Evolutionary conservation across 148 eudicot species (phyloP).

Genomic region (Arbutus unedo): DNA sequence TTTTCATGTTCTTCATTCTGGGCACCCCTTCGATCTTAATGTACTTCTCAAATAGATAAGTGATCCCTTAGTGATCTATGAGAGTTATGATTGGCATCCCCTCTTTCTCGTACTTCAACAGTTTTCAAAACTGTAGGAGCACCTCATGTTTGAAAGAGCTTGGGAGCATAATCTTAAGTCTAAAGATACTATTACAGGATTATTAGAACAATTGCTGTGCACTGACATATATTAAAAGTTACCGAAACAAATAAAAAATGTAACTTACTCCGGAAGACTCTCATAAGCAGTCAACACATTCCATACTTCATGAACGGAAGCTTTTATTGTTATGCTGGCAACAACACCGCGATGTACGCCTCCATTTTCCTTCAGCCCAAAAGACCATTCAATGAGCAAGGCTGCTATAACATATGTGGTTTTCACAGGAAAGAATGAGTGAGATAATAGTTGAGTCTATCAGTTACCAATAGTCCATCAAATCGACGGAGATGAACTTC

Average conservation of each 20-base stretch:
- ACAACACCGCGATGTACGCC: constrained; percentile 94
- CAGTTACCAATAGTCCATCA: constrained; percentile 87
- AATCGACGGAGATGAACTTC: constrained; percentile 98
- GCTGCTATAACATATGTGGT: constrained; percentile 15
- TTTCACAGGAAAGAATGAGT: constrained; percentile 14
- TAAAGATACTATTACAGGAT: not conserved
- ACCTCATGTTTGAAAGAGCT: not conserved
- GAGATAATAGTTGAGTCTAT: constrained; percentile 21
- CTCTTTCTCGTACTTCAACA: not conserved
- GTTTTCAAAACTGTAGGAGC: not conserved
- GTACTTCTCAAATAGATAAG: not conserved
- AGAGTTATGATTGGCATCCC: not conserved
- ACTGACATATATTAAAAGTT: not conserved
- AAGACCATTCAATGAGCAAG: constrained; percentile 28
- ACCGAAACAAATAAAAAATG: not conserved
- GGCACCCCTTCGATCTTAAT: not conserved
- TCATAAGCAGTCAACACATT: constrained; percentile 85
- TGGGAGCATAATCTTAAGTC: not conserved
- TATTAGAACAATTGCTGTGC: not conserved
- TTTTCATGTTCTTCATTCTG: not conserved
- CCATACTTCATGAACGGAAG: constrained; percentile 96
- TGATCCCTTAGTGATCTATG: too few species aligned
- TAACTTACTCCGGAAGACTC: constrained; percentile 90
- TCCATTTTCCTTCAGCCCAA: constrained; percentile 81
- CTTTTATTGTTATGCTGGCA: constrained; percentile 96